Base-by-base conservation (phyloP, 257 asterid genomes). In the Scutellaria barbata region DNA sequence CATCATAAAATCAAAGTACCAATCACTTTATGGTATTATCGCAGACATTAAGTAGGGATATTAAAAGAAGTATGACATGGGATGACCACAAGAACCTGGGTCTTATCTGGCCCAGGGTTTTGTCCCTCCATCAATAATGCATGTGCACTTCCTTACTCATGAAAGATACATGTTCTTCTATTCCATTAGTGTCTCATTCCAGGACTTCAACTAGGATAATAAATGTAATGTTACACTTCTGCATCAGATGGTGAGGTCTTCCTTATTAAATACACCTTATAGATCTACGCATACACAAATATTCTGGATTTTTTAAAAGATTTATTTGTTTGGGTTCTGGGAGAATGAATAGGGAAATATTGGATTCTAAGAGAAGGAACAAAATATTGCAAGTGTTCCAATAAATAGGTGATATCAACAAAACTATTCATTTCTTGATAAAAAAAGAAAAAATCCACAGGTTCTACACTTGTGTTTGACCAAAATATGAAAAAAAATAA, bases 121-220 rank as follows among this genome's bases (percentile, higher is more conserved):
- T 52, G 42, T 17, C 63, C 40, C 63, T 17, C 14, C 3, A 69
- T 17, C 67, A 59, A 71, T 18, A 12, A 17, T 52, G 60, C 60
- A 55, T 22, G 40, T 55, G 14, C 61, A 55, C 8, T 20, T 55
- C 8, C 40, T 17, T 10, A 55, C 35, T 54, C 62, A 20, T 20
- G 39, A 20, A 55, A 55, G 62, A 55, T 55, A 20, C 33, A 33
- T 42, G 50, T 43, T 63, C 7, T 16, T 54, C 35, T 2, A 10
- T 3, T 51, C 2, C 14, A 43, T 58, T 47, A 14, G 39, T 17
- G 37, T 63, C 37, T 74, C n/a, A n/a, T n/a, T n/a, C n/a, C n/a
- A n/a, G n/a, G n/a, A n/a, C n/a, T n/a, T n/a, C 30, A 55, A 74
- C 43, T 16, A 55, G 30, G 37, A 42, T 39, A 9, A 33, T 4